These are phyloP conservation scores for Cercospora beticola DNA, from an alignment of 2,329 filamentous ascomycete species.

Conservation along the genomic window DNA sequence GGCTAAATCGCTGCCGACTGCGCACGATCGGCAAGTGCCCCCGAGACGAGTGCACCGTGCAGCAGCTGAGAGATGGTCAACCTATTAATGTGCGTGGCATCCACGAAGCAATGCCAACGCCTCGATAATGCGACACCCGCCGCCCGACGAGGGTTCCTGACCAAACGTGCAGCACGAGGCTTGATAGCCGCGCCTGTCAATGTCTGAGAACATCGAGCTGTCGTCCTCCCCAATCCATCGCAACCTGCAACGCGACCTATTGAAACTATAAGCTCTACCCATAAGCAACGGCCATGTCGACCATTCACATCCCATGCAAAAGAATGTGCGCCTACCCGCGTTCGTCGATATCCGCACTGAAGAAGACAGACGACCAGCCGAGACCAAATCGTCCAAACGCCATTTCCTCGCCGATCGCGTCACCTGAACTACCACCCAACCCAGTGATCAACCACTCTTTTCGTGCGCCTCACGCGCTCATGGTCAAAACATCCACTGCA, in stretches of 20 bases:
- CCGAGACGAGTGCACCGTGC: neutral
- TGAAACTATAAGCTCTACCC: neutral
- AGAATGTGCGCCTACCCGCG: neutral
- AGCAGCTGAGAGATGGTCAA: neutral
- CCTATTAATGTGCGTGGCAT: neutral
- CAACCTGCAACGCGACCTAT: neutral
- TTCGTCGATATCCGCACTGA: neutral
- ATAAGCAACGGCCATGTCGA: neutral
- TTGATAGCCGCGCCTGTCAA: constrained; percentile 1
- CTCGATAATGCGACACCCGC: neutral
- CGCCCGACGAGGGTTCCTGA: neutral
- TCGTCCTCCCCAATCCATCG: neutral
- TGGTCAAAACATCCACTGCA: neutral
- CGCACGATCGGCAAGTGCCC: neutral
- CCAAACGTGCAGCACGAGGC: neutral
- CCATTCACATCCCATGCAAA: neutral
- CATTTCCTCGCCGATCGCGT: constrained; percentile 6
- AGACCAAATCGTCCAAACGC: neutral
- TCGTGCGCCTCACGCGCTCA: neutral
- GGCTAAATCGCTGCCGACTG: neutral
- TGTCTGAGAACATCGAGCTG: neutral
- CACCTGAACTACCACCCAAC: neutral
- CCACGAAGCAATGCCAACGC: neutral
- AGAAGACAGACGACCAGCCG: constrained; percentile 3
- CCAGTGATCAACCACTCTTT: neutral